phyloP scores from a whole-genome alignment of 495 filamentous ascomycete genomes.

The Penicillium arizonense region DNA sequence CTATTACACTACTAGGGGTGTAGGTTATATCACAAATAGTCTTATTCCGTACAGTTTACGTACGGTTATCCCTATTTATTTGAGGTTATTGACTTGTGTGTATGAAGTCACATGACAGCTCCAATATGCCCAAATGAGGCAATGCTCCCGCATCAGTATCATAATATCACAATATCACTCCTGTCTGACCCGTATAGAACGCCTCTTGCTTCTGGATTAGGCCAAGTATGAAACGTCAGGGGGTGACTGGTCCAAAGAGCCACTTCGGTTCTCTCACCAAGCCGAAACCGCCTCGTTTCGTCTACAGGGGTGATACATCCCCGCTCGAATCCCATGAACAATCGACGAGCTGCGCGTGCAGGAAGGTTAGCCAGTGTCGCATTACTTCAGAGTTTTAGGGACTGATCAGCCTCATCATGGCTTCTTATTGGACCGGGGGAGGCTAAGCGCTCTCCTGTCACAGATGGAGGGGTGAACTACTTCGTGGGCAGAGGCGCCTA shows the following conservation, averaged over 20 bases:
- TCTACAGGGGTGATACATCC: not conserved
- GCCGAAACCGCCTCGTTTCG: slow-evolving; percentile 3
- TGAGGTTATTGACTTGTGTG: too few relatives aligned
- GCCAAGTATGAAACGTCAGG: not conserved
- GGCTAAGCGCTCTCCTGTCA: slow-evolving; percentile 13
- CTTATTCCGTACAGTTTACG: too few relatives aligned
- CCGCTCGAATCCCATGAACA: not conserved
- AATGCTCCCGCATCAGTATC: too few relatives aligned
- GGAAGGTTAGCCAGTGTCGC: not conserved
- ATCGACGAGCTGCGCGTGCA: not conserved
- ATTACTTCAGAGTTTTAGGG: not conserved
- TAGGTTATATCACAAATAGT: too few relatives aligned
- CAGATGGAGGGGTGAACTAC: not conserved
- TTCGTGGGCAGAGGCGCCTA: slow-evolving; percentile 7
- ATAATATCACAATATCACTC: too few relatives aligned
- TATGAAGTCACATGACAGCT: too few relatives aligned
- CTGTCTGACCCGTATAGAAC: too few relatives aligned
- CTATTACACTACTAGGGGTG: too few relatives aligned
- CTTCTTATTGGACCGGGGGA: slow-evolving; percentile 2
- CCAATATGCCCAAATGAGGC: too few relatives aligned
- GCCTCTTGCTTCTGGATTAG: not conserved
- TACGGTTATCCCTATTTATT: too few relatives aligned
- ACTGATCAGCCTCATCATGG: not conserved
- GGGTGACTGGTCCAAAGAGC: not conserved
- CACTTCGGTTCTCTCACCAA: not conserved